Conservation (phyloP, 371 early-diverging fungal species). For the Dinochytrium kinnereticum region DNA sequence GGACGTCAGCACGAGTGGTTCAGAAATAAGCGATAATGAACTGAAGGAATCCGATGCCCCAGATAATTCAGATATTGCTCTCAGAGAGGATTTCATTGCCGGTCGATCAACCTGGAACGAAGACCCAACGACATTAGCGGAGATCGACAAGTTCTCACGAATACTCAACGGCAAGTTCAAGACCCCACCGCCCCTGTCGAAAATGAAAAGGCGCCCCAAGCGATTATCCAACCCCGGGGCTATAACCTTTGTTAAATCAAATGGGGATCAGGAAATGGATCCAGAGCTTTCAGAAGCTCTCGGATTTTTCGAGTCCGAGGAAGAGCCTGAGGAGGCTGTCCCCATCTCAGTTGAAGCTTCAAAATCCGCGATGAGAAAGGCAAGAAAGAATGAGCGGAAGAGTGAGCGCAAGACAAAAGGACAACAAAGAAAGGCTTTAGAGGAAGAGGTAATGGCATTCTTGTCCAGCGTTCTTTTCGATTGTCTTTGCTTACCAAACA, state of each 20-base stretch:
- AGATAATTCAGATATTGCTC: conserved; percentile 8
- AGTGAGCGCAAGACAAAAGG: not conserved
- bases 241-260: not conserved
- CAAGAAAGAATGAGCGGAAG: not conserved
- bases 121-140: not conserved
- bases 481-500: not conserved
- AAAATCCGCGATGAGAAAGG: not conserved
- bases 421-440: not conserved
- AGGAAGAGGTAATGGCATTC: not conserved
- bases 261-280: not conserved
- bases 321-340: not conserved
- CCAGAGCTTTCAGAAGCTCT: not conserved
- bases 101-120: conserved; percentile 28
- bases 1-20: no score
- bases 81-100: conserved; percentile 16
- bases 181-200: no score
- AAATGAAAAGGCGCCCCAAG: no score
- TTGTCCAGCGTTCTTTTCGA: not conserved
- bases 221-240: no score
- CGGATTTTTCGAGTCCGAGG: not conserved
- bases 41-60: conserved; percentile 17
- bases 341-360: not conserved
- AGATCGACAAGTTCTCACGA: not conserved
- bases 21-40: no score
- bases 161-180: conserved; percentile 15